Percentiles rank a stretch among this genome's conserved stretches.
Evolutionary conservation across 169 alveolate genomes (phyloP).

Genomic region (Besnoitia besnoiti): DNA sequence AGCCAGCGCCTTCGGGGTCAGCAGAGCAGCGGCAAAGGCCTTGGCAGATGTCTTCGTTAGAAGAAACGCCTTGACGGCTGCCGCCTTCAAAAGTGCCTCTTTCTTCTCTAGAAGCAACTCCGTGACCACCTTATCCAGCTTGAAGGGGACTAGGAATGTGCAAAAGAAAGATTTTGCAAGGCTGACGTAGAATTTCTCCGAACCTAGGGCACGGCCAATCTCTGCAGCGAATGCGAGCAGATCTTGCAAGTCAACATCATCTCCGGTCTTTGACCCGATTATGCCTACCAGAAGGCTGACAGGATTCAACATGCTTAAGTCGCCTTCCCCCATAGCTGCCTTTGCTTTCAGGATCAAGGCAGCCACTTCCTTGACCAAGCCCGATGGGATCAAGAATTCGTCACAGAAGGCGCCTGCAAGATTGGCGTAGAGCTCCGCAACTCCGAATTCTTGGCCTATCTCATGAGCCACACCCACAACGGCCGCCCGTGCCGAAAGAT

Average conservation of each 20-base stretch:
- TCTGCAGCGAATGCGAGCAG: neutral
- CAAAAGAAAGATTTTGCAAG: neutral
- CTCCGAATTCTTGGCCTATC: neutral
- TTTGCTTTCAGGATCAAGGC: neutral
- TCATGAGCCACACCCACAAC: slow-evolving; percentile 4
- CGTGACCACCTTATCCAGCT: neutral
- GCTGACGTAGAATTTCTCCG: neutral
- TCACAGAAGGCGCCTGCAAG: slow-evolving; percentile 32
- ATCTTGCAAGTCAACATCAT: neutral
- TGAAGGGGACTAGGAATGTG: slow-evolving; percentile 17
- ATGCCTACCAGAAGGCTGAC: slow-evolving; percentile 1
- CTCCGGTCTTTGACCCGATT: neutral
- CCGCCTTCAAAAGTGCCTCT: neutral
- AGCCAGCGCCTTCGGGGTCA: slow-evolving; percentile 1
- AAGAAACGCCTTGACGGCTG: slow-evolving; percentile 11
- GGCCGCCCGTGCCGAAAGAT: neutral
- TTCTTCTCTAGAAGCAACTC: neutral
- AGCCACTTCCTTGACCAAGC: neutral
- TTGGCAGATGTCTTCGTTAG: neutral
- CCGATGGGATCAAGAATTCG: slow-evolving; percentile 22
- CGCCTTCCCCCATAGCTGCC: neutral
- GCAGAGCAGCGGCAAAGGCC: neutral
- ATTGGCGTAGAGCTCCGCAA: slow-evolving; percentile 26
- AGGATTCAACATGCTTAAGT: neutral
- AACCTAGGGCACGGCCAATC: neutral